Evolutionary conservation across 225 moss, liverwort and hornwort species (phyloP).

Genomic region (Neckera pumila): DNA sequence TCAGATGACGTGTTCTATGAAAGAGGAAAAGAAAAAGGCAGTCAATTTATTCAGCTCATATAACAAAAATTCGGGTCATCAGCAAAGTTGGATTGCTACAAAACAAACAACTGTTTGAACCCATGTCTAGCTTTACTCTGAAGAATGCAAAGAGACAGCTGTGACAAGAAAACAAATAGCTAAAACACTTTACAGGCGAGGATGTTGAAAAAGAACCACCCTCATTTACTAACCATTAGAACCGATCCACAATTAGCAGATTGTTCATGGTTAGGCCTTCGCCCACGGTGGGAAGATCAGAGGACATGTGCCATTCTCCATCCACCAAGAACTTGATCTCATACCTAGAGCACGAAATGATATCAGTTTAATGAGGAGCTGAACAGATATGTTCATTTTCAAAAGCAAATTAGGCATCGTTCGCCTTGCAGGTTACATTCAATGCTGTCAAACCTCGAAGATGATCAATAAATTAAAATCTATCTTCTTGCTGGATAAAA

Average conservation of each 20-base stretch:
- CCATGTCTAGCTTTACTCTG: background rate
- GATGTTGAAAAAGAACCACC: background rate
- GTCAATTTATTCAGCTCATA: background rate
- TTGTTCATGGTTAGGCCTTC: conserved; percentile 69
- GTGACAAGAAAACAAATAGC: background rate
- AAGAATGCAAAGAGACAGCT: background rate
- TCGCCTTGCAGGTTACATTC: background rate
- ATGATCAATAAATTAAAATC: background rate
- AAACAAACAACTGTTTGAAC: background rate
- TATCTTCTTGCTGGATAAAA: background rate
- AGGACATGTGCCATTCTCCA: conserved; percentile 62
- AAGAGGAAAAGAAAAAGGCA: background rate
- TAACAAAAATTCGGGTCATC: background rate
- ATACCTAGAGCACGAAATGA: conserved; percentile 31
- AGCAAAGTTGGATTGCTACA: background rate
- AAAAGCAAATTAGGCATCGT: background rate
- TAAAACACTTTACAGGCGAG: background rate
- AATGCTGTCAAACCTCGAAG: background rate
- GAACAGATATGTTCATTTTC: background rate
- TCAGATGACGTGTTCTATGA: background rate
- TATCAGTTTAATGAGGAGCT: background rate
- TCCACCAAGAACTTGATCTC: conserved; percentile 81
- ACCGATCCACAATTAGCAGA: conserved; percentile 44
- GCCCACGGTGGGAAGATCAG: conserved; percentile 57
- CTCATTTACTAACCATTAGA: background rate